phyloP scores from a whole-genome alignment of 73 alveolate genomes.

The Stentor roeselii region DNA sequence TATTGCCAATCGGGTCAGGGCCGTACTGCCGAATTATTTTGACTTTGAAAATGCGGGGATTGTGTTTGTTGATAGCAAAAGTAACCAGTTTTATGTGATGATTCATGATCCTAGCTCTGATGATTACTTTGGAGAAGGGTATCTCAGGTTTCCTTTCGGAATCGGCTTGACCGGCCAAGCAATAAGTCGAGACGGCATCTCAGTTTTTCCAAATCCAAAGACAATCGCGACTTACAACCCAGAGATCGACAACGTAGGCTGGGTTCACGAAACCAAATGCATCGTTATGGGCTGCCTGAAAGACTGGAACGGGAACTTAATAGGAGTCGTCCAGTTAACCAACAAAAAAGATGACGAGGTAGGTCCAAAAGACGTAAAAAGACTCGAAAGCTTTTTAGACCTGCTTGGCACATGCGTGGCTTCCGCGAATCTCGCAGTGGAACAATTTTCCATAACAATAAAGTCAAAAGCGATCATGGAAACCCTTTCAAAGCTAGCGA shows the following conservation, averaged over 20 bases:
- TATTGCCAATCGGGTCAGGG: slow-evolving; percentile 3
- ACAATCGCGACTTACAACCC: neutral
- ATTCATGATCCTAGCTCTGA: slow-evolving; percentile 18
- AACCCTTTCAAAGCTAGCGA: neutral
- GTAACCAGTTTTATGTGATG: slow-evolving; percentile 5
- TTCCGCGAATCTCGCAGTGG: slow-evolving; percentile 10
- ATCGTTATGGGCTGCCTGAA: neutral
- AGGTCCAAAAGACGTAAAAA: slow-evolving; percentile 4
- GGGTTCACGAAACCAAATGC: neutral
- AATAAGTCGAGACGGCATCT: neutral
- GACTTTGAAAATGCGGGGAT: slow-evolving; percentile 18
- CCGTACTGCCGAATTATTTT: neutral
- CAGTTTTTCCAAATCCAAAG: neutral
- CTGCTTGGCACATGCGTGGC: slow-evolving; percentile 23
- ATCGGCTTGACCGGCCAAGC: slow-evolving; percentile 22
- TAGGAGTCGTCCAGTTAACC: neutral
- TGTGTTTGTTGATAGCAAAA: neutral
- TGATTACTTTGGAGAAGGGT: neutral
- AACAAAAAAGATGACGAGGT: neutral
- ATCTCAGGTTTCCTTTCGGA: neutral
- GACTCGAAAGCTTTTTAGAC: neutral
- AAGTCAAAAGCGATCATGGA: neutral
- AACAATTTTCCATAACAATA: slow-evolving; percentile 12
- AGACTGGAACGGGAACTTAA: neutral
- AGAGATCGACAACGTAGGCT: slow-evolving; percentile 3